Evolutionary conservation across 2,329 filamentous ascomycete genomes (phyloP).

Genomic region (Nemania sp.): DNA sequence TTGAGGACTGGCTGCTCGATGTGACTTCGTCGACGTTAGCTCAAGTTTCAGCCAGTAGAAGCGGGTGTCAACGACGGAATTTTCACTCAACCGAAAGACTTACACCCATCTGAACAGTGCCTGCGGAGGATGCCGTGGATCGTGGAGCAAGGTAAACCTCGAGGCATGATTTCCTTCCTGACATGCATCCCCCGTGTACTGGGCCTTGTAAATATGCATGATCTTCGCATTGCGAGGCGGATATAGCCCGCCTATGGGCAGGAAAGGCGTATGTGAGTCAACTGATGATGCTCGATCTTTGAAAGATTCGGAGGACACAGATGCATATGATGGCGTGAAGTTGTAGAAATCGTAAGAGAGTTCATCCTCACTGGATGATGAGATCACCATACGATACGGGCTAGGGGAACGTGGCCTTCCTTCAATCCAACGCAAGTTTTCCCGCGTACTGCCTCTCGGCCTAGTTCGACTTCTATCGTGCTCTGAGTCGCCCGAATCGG

Average conservation of each 20-base stretch:
- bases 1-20: conserved; percentile 46
- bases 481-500: conserved; percentile 4
- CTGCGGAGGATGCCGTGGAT: conserved; percentile 37
- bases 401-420: background rate
- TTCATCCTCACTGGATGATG: conserved; percentile 7
- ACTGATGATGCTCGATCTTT: background rate
- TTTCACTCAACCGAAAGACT: background rate
- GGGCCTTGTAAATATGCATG: conserved; percentile 9
- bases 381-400: background rate
- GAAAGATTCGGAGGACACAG: conserved; percentile 2
- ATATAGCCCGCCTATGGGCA: background rate
- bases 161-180: conserved; percentile 43
- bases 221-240: conserved; percentile 5
- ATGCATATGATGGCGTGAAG: conserved; percentile 6
- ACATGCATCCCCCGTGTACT: conserved; percentile 45
- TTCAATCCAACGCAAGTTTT: background rate
- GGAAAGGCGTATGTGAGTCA: conserved; percentile 1
- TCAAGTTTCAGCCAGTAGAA: too few species aligned
- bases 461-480: conserved; percentile 2
- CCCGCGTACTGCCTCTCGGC: background rate
- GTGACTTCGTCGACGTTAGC: conserved; percentile 30
- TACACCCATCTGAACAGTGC: conserved; percentile 49
- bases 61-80: conserved; percentile 25
- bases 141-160: conserved; percentile 43
- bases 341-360: conserved; percentile 3